Evolutionary conservation across 768 basidiomycete species (phyloP).

Genomic region (Kockovaella imperatae): DNA sequence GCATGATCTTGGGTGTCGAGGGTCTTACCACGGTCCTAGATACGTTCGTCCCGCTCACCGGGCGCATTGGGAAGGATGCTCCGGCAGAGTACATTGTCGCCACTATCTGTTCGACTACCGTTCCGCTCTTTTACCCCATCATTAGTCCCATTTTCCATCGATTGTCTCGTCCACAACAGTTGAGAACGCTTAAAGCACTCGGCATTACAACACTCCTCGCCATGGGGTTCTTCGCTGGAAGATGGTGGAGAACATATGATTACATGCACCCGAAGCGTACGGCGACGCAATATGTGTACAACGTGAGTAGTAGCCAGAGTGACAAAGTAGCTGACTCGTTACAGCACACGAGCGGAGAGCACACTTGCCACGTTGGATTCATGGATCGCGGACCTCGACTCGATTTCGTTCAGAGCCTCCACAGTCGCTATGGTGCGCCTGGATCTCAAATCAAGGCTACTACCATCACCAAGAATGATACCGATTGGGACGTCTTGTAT

Average conservation of each 20-base stretch:
- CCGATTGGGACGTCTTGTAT: constrained; percentile 68
- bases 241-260: constrained; percentile 58
- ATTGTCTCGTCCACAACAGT: constrained; percentile 50
- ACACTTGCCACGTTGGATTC: constrained; percentile 69
- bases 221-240: constrained; percentile 55
- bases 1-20: constrained; percentile 46
- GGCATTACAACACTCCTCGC: constrained; percentile 49
- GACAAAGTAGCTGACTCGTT: neutral
- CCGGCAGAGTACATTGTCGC: constrained; percentile 87
- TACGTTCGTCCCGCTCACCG: constrained; percentile 86
- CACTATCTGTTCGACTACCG: constrained; percentile 57
- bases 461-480: constrained; percentile 65
- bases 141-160: constrained; percentile 66
- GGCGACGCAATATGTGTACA: constrained; percentile 75
- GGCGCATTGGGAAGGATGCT: constrained; percentile 61
- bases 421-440: constrained; percentile 52
- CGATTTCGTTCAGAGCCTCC: constrained; percentile 57
- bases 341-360: constrained; percentile 65
- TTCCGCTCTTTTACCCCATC: constrained; percentile 57
- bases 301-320: constrained; percentile 52
- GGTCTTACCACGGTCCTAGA: constrained; percentile 53
- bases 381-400: constrained; percentile 77
- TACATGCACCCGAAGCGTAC: constrained; percentile 76
- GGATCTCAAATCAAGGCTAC: constrained; percentile 49
- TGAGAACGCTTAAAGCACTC: constrained; percentile 49